Percentiles rank a stretch among this genome's conserved stretches.
Conservation (phyloP, 2,329 filamentous ascomycete species). For the Botrytis cinerea region DNA sequence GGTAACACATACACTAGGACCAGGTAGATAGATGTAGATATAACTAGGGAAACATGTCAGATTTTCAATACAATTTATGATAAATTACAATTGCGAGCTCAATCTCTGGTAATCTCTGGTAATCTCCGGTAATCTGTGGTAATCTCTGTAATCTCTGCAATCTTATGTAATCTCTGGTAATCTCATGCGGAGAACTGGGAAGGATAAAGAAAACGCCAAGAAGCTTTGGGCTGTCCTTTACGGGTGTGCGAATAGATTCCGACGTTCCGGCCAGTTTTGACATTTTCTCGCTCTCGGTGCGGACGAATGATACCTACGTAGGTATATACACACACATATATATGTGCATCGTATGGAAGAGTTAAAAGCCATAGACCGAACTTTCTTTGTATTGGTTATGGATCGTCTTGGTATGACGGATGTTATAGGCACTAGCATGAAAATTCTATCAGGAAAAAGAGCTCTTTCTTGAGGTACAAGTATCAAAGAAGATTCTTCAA, state of each 20-base stretch:
- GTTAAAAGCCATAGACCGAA: not conserved
- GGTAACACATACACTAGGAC: not conserved
- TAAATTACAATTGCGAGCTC: not conserved
- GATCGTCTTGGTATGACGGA: not conserved
- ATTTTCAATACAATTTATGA: not conserved
- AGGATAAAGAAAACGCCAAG: slow-evolving; percentile 5
- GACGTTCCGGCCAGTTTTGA: not conserved
- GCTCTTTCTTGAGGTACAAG: not conserved
- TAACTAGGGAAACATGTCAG: not conserved
- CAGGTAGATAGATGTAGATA: no score
- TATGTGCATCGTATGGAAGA: not conserved
- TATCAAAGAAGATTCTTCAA: slow-evolving; percentile 1
- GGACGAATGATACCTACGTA: not conserved
- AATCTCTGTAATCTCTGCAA: not conserved
- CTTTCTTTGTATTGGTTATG: not conserved
- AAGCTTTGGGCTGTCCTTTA: not conserved
- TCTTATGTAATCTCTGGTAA: no score
- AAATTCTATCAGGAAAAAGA: not conserved
- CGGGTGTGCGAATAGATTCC: not conserved
- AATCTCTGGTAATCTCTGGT: not conserved
- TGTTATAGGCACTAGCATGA: no score
- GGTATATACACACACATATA: not conserved
- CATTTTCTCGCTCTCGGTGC: not conserved
- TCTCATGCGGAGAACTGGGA: not conserved
- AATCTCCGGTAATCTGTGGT: not conserved